These are phyloP conservation scores for Lumnitzera racemosa DNA, from an alignment of 345 rosid genomes.

Conservation along the genomic window DNA sequence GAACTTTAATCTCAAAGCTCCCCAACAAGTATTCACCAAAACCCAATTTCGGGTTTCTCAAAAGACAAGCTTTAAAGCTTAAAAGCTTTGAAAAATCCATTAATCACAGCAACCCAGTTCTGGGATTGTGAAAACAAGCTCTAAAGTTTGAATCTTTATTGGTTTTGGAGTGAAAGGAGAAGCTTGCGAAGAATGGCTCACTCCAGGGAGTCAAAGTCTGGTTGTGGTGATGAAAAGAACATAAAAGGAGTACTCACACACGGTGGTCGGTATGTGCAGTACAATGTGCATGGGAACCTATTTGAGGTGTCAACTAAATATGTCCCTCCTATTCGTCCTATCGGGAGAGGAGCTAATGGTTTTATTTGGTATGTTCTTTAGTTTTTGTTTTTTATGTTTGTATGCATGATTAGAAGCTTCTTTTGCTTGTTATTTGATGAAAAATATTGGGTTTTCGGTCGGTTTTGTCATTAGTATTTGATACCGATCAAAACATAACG, in stretches of 20 bases:
- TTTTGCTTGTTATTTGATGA: not conserved
- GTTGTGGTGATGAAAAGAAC: slow-evolving; percentile 15
- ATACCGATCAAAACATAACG: no score
- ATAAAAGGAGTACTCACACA: slow-evolving; percentile 52
- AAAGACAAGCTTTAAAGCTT: no score
- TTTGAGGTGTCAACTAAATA: slow-evolving; percentile 71
- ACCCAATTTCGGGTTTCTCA: no score
- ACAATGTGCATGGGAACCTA: slow-evolving; percentile 61
- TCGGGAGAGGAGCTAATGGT: slow-evolving; percentile 69
- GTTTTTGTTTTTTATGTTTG: not conserved
- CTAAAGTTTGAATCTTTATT: no score
- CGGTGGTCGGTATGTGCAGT: slow-evolving; percentile 62
- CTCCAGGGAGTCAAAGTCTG: slow-evolving; percentile 35
- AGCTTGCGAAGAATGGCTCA: slow-evolving; percentile 14
- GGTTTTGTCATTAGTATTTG: not conserved
- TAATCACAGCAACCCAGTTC: slow-evolving; percentile 3
- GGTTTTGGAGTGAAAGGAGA: no score
- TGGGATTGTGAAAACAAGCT: not conserved
- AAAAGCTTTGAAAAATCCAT: no score
- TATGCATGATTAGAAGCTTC: not conserved
- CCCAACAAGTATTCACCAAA: no score
- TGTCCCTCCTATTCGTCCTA: slow-evolving; percentile 66
- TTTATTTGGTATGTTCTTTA: slow-evolving; percentile 47
- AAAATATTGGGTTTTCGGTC: not conserved
- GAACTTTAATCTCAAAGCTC: no score